Evolutionary conservation across 495 filamentous ascomycete genomes (phyloP), one percentile per base, ranked within the genome.

Genomic region (Amorphotheca resinae): DNA sequence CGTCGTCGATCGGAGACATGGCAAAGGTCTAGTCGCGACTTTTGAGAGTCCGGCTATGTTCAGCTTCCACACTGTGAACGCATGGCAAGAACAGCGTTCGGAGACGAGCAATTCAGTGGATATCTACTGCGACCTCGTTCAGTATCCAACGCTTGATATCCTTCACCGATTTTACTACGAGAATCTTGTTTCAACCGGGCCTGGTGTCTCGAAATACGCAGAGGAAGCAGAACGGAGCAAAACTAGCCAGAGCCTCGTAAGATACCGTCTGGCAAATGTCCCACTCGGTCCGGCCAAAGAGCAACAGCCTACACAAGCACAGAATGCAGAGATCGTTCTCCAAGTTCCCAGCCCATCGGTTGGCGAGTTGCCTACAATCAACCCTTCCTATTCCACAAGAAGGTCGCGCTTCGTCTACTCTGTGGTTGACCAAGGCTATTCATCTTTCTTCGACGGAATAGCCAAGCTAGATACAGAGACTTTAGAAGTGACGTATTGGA

Each of bases 1-100:
- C 45, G 66, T 88, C 3, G 56, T 88, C 31, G 82, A 87, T 50
- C 69, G 74, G 12, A 38, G 20, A 14, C 17, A 25, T 26, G 63
- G 60, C 6, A 53, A 60, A n/a, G 77, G 79, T 3, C 59, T 84
- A 0, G 65, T 82, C 1, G 74, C 65, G 4, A 67, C 59, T 14
- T 80, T 73, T 52, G 69, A 79, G 22, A 74, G 65, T 18, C 62
- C 65, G 0, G 67, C 77, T 0, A 77, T 79, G 42, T 89, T 85
- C 64, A 74, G 69, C 58, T 88, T 88, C 60, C 82, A 89, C 61
- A 71, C 76, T 4, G 64, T 84, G 52, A 88, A 88, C 50, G 71
- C 82, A 0, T 87, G 76, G 30, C 38, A 42, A 28, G 38, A 48
- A 14, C 14, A 3, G 14, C n/a, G 20, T 11, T 15, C 21, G 5